phyloP scores from a whole-genome alignment of 495 filamentous ascomycete genomes.

The Trichoderma asperelloides region DNA sequence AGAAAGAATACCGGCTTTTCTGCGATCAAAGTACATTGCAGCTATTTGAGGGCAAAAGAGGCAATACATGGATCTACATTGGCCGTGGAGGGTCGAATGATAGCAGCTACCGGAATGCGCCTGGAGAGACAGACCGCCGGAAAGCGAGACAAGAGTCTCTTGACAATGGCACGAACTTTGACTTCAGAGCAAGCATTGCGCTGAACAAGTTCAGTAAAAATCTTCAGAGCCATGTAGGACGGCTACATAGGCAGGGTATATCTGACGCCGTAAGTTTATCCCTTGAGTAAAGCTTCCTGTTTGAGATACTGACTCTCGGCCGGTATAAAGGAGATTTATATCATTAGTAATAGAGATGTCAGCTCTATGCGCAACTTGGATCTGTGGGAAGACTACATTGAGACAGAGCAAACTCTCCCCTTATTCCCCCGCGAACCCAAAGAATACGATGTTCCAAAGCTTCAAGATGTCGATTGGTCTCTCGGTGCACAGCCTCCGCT shows the following conservation, averaged over 20 bases:
- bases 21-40: constrained; percentile 34
- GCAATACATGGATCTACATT: constrained; percentile 38
- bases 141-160: constrained; percentile 29
- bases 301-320: background rate
- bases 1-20: constrained; percentile 36
- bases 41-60: constrained; percentile 31
- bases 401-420: constrained; percentile 34
- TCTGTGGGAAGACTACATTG: constrained; percentile 38
- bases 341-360: constrained; percentile 44
- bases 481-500: constrained; percentile 16
- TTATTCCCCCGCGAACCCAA: constrained; percentile 32
- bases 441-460: constrained; percentile 30
- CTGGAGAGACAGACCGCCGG: constrained; percentile 24
- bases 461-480: constrained; percentile 25
- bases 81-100: constrained; percentile 27
- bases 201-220: constrained; percentile 37
- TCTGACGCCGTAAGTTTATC: constrained; percentile 27
- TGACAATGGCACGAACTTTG: constrained; percentile 30
- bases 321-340: constrained; percentile 35
- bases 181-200: constrained; percentile 35
- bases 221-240: constrained; percentile 33
- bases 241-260: constrained; percentile 32
- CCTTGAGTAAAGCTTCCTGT: background rate
- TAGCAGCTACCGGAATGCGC: constrained; percentile 24
- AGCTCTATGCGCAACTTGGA: constrained; percentile 37